Conservation (phyloP, 495 filamentous ascomycete species). For the Penicillium verhagenii region DNA sequence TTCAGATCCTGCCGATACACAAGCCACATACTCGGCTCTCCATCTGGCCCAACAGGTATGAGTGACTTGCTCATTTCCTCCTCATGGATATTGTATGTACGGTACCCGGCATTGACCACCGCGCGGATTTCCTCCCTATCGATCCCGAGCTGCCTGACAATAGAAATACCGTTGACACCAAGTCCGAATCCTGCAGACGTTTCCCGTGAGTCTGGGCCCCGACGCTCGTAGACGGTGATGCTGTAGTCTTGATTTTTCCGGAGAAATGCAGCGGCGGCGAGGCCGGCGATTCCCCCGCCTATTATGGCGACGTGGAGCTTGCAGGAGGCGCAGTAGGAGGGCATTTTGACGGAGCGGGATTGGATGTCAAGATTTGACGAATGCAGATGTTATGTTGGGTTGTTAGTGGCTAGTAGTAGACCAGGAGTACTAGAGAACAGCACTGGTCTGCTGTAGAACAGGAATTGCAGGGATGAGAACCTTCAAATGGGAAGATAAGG, state of each 20-base stretch:
- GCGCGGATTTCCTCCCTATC: slow-evolving; percentile 1
- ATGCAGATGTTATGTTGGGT: too few relatives aligned
- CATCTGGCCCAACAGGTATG: background rate
- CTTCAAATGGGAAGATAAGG: too few relatives aligned
- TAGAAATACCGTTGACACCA: background rate
- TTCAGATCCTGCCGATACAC: slow-evolving; percentile 8
- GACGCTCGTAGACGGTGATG: slow-evolving; percentile 8
- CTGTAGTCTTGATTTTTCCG: slow-evolving; percentile 4
- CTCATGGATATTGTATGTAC: slow-evolving; percentile 5
- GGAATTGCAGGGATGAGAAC: too few relatives aligned
- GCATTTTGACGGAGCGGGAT: too few relatives aligned
- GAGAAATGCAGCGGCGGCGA: slow-evolving; percentile 8
- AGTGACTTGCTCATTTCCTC: background rate
- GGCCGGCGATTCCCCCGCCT: slow-evolving; percentile 7
- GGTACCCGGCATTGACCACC: slow-evolving; percentile 1
- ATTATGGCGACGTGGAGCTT: slow-evolving; percentile 4
- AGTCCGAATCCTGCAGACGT: slow-evolving; percentile 3
- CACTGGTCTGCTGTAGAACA: too few relatives aligned
- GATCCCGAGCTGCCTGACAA: slow-evolving; percentile 6
- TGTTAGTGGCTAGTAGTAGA: too few relatives aligned
- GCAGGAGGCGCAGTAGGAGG: background rate
- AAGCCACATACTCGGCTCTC: slow-evolving; percentile 5
- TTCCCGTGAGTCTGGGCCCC: slow-evolving; percentile 1
- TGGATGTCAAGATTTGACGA: too few relatives aligned
- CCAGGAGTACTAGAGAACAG: too few relatives aligned